Evolutionary conservation across 179 eudicot species (phyloP).

Genomic region (Dionaea muscipula): DNA sequence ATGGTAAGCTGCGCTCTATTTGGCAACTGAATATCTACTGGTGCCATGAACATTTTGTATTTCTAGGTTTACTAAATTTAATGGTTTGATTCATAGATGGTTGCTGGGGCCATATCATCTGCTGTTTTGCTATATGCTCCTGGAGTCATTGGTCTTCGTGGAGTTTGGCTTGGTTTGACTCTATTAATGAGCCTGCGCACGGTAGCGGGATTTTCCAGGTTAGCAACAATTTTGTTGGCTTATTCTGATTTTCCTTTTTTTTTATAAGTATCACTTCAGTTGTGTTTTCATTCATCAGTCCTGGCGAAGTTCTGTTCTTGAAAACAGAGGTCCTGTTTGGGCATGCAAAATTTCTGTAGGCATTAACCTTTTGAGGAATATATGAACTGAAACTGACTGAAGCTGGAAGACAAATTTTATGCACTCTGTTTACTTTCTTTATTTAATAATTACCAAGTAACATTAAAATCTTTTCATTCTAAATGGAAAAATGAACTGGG

Average conservation of each 20-base stretch:
- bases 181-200: constrained; percentile 72
- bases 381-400: too few relatives aligned
- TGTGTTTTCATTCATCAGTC: too few relatives aligned
- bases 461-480: too few relatives aligned
- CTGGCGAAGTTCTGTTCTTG: too few relatives aligned
- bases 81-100: constrained; percentile 34
- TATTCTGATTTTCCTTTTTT: not conserved
- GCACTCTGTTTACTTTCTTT: too few relatives aligned
- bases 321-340: too few relatives aligned
- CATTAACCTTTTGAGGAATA: too few relatives aligned
- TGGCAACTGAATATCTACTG: not conserved
- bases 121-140: constrained; percentile 65
- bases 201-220: constrained; percentile 76
- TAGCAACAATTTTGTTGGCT: not conserved
- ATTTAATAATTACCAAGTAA: too few relatives aligned
- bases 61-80: constrained; percentile 4
- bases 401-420: too few relatives aligned
- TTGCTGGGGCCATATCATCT: constrained; percentile 65
- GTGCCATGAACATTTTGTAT: not conserved
- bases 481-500: not conserved
- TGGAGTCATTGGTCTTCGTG: constrained; percentile 55
- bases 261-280: not conserved
- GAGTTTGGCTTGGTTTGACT: constrained; percentile 84
- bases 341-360: too few relatives aligned
- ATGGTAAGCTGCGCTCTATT: constrained; percentile 38